Percentiles rank a stretch among this genome's conserved stretches.
Conservation (phyloP, 768 basidiomycete species). For the Russula vinacea region DNA sequence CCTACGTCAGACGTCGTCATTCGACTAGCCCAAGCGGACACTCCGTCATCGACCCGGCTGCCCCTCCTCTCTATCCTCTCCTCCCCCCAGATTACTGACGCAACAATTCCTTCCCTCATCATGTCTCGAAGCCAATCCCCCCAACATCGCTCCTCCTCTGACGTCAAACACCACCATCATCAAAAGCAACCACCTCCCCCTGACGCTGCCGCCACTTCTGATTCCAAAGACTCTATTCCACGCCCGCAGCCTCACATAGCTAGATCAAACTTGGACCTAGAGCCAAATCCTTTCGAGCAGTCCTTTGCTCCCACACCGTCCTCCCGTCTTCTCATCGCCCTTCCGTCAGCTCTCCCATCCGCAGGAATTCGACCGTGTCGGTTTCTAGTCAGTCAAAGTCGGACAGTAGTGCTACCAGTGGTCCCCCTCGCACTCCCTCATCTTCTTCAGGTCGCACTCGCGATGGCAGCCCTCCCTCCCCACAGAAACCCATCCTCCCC, state of each 20-base stretch:
- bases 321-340: slow-evolving; percentile 36
- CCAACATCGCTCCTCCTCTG: slow-evolving; percentile 34
- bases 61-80: background rate
- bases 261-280: slow-evolving; percentile 67
- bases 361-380: slow-evolving; percentile 35
- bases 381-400: slow-evolving; percentile 32
- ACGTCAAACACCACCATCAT: slow-evolving; percentile 28
- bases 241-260: slow-evolving; percentile 32
- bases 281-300: slow-evolving; percentile 94
- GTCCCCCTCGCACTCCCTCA: slow-evolving; percentile 30
- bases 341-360: slow-evolving; percentile 38
- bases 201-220: slow-evolving; percentile 1
- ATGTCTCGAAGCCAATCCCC: slow-evolving; percentile 36
- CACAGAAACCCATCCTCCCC: slow-evolving; percentile 69
- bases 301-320: slow-evolving; percentile 61
- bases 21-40: slow-evolving; percentile 31
- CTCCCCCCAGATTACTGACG: slow-evolving; percentile 13
- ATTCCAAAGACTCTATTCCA: slow-evolving; percentile 12
- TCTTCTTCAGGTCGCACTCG: slow-evolving; percentile 29
- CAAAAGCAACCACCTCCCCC: slow-evolving; percentile 14
- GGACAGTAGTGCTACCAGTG: slow-evolving; percentile 31
- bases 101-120: background rate
- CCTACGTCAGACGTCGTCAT: slow-evolving; percentile 47
- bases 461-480: slow-evolving; percentile 36
- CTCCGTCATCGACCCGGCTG: slow-evolving; percentile 21